Percentiles rank a stretch among this genome's conserved stretches.
Conservation (phyloP, 2,329 filamentous ascomycete genomes). For the Acrodontium crateriforme region DNA sequence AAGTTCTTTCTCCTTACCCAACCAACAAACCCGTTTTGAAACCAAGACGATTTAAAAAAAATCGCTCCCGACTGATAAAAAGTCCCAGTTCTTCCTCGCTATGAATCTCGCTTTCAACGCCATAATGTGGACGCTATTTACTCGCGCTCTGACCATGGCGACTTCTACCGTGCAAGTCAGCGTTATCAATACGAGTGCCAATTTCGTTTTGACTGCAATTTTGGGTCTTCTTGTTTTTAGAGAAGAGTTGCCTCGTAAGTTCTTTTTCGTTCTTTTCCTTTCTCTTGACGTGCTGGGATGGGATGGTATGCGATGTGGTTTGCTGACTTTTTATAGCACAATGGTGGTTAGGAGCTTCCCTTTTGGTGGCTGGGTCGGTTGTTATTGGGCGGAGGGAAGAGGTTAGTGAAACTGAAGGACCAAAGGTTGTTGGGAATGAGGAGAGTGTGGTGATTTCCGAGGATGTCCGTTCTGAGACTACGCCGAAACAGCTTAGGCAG, state of each 20-base stretch:
- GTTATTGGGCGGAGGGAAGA: slow-evolving; percentile 62
- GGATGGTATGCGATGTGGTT: neutral
- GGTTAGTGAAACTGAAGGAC: no score
- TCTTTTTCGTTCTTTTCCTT: neutral
- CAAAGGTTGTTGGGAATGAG: no score
- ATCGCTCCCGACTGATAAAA: neutral
- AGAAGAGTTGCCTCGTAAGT: slow-evolving; percentile 47
- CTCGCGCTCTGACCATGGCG: slow-evolving; percentile 58
- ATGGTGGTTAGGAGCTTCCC: slow-evolving; percentile 62
- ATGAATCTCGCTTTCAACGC: slow-evolving; percentile 65
- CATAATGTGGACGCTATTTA: slow-evolving; percentile 77
- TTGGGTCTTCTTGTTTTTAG: slow-evolving; percentile 57
- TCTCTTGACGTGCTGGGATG: neutral
- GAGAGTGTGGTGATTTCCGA: no score
- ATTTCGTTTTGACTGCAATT: slow-evolving; percentile 66
- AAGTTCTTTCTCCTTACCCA: slow-evolving; percentile 19
- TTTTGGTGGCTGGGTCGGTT: slow-evolving; percentile 64
- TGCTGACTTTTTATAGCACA: slow-evolving; percentile 28
- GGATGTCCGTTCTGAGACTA: no score
- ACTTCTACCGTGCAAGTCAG: slow-evolving; percentile 66
- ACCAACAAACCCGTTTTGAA: neutral
- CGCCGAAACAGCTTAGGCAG: no score
- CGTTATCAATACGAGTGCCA: slow-evolving; percentile 69
- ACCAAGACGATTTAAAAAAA: slow-evolving; percentile 18
- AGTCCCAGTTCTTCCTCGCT: slow-evolving; percentile 48